Conservation (phyloP, 768 basidiomycete genomes). For the Coprinopsis strossmayeri region DNA sequence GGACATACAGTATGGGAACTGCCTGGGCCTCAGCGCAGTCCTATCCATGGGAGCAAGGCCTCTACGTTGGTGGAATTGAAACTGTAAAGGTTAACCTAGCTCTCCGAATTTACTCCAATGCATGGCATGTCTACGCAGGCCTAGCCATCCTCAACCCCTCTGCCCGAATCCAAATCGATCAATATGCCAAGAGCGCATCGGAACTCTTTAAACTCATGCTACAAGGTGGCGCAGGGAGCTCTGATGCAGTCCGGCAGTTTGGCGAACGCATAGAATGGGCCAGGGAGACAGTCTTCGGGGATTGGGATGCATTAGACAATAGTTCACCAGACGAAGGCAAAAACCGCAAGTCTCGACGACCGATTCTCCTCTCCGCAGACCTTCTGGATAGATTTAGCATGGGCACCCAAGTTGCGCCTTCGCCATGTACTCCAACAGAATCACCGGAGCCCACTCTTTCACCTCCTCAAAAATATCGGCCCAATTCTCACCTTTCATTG, state of each 20-base stretch:
- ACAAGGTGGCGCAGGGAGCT: constrained; percentile 34
- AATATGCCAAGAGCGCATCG: constrained; percentile 78
- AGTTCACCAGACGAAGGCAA: constrained; percentile 9
- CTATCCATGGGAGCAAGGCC: constrained; percentile 95
- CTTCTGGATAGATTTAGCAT: constrained; percentile 88
- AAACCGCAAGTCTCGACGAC: constrained; percentile 30
- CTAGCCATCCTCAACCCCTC: constrained; percentile 93
- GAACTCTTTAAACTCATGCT: constrained; percentile 98
- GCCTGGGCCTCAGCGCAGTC: constrained; percentile 75
- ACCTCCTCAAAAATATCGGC: constrained; percentile 42
- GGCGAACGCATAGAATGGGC: constrained; percentile 69
- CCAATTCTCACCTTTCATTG: constrained; percentile 89
- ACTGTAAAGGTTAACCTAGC: constrained; percentile 97
- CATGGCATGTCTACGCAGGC: constrained; percentile 99
- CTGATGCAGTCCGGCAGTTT: constrained; percentile 40
- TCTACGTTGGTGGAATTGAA: constrained; percentile 96
- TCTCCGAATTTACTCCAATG: constrained; percentile 92
- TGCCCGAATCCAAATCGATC: constrained; percentile 83
- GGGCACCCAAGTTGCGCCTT: constrained; percentile 30
- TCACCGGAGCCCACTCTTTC: constrained; percentile 8
- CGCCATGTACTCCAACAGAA: constrained; percentile 8
- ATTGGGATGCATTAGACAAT: constrained; percentile 15
- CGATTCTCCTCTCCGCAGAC: constrained; percentile 79
- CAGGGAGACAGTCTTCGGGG: constrained; percentile 70
- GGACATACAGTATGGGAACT: constrained; percentile 80